Base-by-base conservation (phyloP, 2,329 filamentous ascomycete genomes). In the Neofusicoccum kwambonambiense region DNA sequence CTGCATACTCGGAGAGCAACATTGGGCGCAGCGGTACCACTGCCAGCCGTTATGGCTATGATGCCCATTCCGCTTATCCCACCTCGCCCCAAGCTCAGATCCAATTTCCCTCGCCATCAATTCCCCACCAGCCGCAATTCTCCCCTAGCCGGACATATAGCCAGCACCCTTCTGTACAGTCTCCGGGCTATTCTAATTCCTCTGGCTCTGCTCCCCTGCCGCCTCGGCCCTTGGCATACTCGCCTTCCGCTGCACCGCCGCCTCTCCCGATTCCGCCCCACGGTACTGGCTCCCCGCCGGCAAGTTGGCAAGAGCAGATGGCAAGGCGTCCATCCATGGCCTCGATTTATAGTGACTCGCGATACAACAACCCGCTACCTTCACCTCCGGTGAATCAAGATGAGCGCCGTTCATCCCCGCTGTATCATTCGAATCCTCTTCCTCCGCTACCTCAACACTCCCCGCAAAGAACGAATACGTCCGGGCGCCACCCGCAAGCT, bases 401-500 rank as follows among this genome's bases (percentile, higher is more conserved):
- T 8, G 61, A 64, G 6, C 61, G 39, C 41, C 41, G 50, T 31
- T 39, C 50, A 19, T 54, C 61, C 2, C 51, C 61, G 13, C 22
- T 31, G 17, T 56, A 56, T 13, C 49, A 56, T 39, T 64, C 69
- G 13, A 78, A 75, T 67, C 79, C 69, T 70, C 81, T 70, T 66
- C 82, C 69, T 70, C 81, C 69, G 1, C 78, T 77, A 34, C 79
- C 82, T 1, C 79, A 79, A 31, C 77, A 83, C 42, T 81, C 80
- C 1, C 83, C 83, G 15, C 79, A 82, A 64, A 79, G 83, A 68
- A 81, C 80, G 2, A 81, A 83, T 67, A 86, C 85, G 0, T 70
- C 83, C 7, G 83, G 80, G 22, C 82, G 85, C 62, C 85, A 88
- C 73, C 85, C 84, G 7, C 82, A 85, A 54, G 75, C 83, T 8